These are phyloP conservation scores for Tetracentron sinense DNA, from an alignment of 164 flowering plant species.

Conservation along the genomic window DNA sequence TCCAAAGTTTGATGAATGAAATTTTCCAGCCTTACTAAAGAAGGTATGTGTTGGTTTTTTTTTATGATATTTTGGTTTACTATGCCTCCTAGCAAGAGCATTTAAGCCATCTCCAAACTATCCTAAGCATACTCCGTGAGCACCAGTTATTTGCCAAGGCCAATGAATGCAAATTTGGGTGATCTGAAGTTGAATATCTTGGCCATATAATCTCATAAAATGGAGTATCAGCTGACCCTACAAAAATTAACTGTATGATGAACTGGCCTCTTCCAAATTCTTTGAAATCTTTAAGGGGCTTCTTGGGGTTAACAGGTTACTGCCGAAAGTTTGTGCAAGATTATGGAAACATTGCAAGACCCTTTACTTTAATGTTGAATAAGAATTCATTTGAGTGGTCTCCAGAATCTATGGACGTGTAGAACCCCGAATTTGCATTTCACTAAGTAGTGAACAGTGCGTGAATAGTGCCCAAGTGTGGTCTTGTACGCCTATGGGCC, in stretches of 20 bases:
- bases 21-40: background rate
- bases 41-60: conserved; percentile 6
- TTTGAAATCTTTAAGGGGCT: conserved; percentile 2
- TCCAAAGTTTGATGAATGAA: conserved; percentile 9
- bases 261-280: conserved; percentile 5
- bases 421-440: too few species aligned
- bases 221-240: background rate
- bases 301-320: conserved; percentile 11
- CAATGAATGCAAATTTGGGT: too few species aligned
- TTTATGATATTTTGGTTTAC: conserved; percentile 11
- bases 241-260: background rate
- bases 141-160: background rate
- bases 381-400: conserved; percentile 12
- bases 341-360: background rate
- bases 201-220: background rate
- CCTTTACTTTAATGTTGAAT: background rate
- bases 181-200: background rate
- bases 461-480: too few species aligned
- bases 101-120: background rate
- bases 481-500: too few species aligned
- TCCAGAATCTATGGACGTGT: background rate
- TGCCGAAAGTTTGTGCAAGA: background rate
- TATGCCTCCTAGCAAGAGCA: background rate
- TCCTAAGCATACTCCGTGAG: background rate
- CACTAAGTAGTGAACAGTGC: too few species aligned